phyloP scores from a whole-genome alignment of 305 asterid genomes.

The Ajuga reptans region DNA sequence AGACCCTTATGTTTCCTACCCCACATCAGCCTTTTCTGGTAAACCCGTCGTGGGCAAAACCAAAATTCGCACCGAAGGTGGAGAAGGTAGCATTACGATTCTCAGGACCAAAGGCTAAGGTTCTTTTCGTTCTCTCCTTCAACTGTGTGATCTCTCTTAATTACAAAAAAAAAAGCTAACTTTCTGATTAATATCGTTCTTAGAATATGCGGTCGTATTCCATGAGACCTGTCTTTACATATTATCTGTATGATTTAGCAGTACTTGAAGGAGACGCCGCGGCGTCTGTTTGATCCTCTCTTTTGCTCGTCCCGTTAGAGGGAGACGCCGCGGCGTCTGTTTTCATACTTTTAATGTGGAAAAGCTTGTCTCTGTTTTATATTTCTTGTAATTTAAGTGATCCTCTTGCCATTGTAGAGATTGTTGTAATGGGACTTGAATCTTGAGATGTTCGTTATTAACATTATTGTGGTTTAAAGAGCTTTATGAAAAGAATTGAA shows the following conservation, averaged over 20 bases:
- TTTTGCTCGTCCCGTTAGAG: neutral
- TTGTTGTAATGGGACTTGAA: neutral
- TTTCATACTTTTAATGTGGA: neutral
- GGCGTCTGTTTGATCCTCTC: neutral
- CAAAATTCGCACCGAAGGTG: slow-evolving; percentile 78
- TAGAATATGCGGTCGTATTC: slow-evolving; percentile 9
- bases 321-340: neutral
- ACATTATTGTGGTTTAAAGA: neutral
- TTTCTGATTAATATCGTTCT: slow-evolving; percentile 13
- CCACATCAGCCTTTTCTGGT: slow-evolving; percentile 82
- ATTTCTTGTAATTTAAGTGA: neutral
- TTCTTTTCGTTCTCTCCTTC: neutral
- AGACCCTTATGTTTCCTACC: slow-evolving; percentile 46
- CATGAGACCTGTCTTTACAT: neutral
- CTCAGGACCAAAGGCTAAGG: slow-evolving; percentile 72
- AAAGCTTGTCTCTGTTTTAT: neutral
- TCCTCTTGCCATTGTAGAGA: neutral
- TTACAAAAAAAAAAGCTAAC: slow-evolving; percentile 16
- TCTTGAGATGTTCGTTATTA: neutral
- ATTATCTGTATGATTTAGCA: slow-evolving; percentile 13
- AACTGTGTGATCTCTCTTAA: neutral
- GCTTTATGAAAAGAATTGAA: neutral
- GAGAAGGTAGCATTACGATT: slow-evolving; percentile 87
- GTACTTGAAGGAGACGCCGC: slow-evolving; percentile 20
- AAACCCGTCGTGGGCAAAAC: slow-evolving; percentile 92